Evolutionary conservation across 2,329 filamentous ascomycete species (phyloP).

Genomic region (Fusarium caatingaense): DNA sequence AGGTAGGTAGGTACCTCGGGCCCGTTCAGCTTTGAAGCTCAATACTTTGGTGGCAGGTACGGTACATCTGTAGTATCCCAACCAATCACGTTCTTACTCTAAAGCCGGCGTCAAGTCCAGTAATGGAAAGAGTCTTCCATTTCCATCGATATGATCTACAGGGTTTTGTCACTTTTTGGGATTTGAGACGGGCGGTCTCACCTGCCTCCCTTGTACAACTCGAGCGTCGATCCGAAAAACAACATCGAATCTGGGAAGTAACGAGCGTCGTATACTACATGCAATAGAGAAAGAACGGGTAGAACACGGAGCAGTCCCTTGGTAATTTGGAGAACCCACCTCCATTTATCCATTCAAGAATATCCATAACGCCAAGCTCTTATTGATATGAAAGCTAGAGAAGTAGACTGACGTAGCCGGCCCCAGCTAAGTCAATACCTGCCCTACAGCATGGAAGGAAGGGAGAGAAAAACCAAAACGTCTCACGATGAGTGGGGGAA

Average conservation of each 20-base stretch:
- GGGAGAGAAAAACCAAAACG: constrained; percentile 1
- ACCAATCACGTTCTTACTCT: constrained; percentile 18
- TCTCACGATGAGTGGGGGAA: neutral
- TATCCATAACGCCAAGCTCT: constrained; percentile 5
- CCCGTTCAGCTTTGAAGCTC: neutral
- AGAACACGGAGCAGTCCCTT: neutral
- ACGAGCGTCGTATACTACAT: neutral
- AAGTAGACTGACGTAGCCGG: constrained; percentile 19
- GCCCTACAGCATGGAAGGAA: neutral
- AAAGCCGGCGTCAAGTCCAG: constrained; percentile 22
- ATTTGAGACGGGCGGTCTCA: constrained; percentile 13
- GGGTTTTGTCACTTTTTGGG: constrained; percentile 37
- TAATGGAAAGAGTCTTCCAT: constrained; percentile 35
- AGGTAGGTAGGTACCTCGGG: neutral
- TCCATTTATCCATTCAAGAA: neutral
- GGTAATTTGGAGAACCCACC: neutral
- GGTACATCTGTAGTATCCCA: neutral
- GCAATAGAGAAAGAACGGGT: neutral
- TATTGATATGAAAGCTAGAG: constrained; percentile 3
- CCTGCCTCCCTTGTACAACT: constrained; percentile 36
- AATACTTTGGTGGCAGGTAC: neutral
- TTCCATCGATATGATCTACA: constrained; percentile 36
- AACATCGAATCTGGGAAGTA: constrained; percentile 3
- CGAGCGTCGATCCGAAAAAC: constrained; percentile 26
- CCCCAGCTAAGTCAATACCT: neutral